Evolutionary conservation across 306 rosid species (phyloP), one percentile per base, ranked within the genome.

Genomic region (Erythrophleum fordii): DNA sequence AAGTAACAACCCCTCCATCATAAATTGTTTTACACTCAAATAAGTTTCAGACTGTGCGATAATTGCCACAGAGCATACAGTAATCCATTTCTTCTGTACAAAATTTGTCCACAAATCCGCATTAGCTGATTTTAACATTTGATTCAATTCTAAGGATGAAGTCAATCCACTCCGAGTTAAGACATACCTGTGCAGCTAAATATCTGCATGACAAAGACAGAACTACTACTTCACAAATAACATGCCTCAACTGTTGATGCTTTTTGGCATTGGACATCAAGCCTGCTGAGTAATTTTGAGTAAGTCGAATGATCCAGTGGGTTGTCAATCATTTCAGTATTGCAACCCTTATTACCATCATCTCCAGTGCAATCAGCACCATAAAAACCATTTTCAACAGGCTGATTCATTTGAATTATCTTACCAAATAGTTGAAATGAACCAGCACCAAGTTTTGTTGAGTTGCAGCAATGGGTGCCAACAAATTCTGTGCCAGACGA

Each of bases 341-440:
- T 71, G 73, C 80, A 76, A 14, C 51, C 86, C 80, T 76, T 75
- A 37, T 81, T 85, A n/a, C n/a, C n/a, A n/a, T n/a, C n/a, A n/a
- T n/a, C n/a, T 73, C 83, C 87, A 16, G 80, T 56, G 81, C 81
- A 64, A 75, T 73, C 89, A 79, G 81, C 68, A 34, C 77, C 79
- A 53, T 85, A 64, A 16, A 46, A 79, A 75, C 75, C 88, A 82
- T 49, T 83, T 78, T 87, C 85, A 77, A 10, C 80, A 22, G 90
- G 88, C 65, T 25, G 90, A 53, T 75, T 69, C 64, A 62, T 58
- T 29, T 87, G 76, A 72, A 93, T 91, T 75, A 76, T 66, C 76
- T 81, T 72, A 79, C 98, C 98, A 85, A 93, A 93, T 81, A 93
- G 83, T 81, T 86, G 92, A 83, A 93, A 16, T 31, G 92, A 86